Evolutionary conservation across 129 eudicot genomes (phyloP).

Genomic region (Escallonia herrerae): DNA sequence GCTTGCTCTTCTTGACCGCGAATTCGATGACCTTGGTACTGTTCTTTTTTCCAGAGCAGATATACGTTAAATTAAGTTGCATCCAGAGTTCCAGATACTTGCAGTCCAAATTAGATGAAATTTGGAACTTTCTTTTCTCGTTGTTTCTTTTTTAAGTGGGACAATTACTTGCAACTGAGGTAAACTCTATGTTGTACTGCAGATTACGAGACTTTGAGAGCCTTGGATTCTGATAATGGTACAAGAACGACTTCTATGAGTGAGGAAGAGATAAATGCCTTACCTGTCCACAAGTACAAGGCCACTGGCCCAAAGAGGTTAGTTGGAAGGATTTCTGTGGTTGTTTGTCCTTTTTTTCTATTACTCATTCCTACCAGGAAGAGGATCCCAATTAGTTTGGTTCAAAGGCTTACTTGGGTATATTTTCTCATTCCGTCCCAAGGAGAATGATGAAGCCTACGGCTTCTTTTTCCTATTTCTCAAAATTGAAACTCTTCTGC

Average conservation of each 20-base stretch:
- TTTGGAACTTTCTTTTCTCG: constrained; percentile 3
- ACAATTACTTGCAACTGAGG: not conserved
- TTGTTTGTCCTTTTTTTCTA: not conserved
- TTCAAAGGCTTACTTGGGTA: too few species aligned
- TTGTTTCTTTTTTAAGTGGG: not conserved
- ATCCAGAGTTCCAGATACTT: not conserved
- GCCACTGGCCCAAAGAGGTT: constrained; percentile 16
- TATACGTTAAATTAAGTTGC: not conserved
- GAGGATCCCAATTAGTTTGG: too few species aligned
- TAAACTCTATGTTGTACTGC: not conserved
- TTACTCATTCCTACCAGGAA: too few species aligned
- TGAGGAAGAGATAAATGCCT: constrained; percentile 31
- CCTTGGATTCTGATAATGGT: constrained; percentile 24
- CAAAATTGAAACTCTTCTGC: too few species aligned
- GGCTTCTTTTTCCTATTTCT: too few species aligned
- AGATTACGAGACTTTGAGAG: constrained; percentile 33
- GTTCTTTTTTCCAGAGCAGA: not conserved
- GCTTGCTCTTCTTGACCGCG: constrained; percentile 38
- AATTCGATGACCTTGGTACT: constrained; percentile 33
- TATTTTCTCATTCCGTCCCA: too few species aligned
- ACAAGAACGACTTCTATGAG: constrained; percentile 22
- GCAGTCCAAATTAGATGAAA: too few species aligned
- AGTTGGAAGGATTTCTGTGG: not conserved
- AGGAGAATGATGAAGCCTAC: too few species aligned
- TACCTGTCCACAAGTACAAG: constrained; percentile 33